These are phyloP conservation scores for Hymenoscyphus fraxineus DNA, from an alignment of 2,329 filamentous ascomycete species.

Conservation along the genomic window DNA sequence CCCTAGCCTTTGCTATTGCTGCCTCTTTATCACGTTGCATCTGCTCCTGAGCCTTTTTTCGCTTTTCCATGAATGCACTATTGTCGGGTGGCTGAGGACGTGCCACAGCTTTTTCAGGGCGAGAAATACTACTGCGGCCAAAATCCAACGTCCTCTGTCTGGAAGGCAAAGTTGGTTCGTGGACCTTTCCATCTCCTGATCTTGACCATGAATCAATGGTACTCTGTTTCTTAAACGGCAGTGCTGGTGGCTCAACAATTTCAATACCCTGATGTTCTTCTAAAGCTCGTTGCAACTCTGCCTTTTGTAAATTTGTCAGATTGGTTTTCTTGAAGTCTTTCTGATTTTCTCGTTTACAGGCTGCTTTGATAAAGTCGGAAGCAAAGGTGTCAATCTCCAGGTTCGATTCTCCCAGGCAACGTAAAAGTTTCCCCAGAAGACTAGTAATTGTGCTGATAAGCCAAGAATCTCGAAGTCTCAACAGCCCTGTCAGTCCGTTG, in stretches of 20 bases:
- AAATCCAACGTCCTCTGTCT: conserved; percentile 7
- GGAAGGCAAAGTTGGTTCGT: conserved; percentile 29
- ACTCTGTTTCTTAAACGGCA: conserved; percentile 51
- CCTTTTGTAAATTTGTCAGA: conserved; percentile 75
- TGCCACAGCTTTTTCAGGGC: conserved; percentile 7
- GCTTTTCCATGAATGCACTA: conserved; percentile 65
- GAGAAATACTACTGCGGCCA: not conserved
- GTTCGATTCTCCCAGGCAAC: conserved; percentile 71
- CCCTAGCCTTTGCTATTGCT: conserved; percentile 66
- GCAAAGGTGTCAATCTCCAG: conserved; percentile 64
- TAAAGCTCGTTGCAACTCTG: conserved; percentile 67
- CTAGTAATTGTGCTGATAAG: conserved; percentile 78
- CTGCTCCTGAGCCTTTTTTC: conserved; percentile 71
- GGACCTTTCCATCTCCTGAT: conserved; percentile 40
- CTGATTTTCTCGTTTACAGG: conserved; percentile 54
- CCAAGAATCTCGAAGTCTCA: conserved; percentile 83
- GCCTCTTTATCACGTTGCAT: conserved; percentile 69
- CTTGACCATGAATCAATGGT: conserved; percentile 61
- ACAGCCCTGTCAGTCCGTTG: conserved; percentile 75
- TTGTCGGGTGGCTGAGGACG: conserved; percentile 21
- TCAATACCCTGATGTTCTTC: conserved; percentile 55
- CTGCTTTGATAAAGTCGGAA: conserved; percentile 60
- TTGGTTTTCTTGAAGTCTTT: conserved; percentile 68
- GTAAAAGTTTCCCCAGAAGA: conserved; percentile 79
- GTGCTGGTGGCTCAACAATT: conserved; percentile 46